Evolutionary conservation across 164 flowering plant genomes (phyloP).

Genomic region (Tetracentron sinense): DNA sequence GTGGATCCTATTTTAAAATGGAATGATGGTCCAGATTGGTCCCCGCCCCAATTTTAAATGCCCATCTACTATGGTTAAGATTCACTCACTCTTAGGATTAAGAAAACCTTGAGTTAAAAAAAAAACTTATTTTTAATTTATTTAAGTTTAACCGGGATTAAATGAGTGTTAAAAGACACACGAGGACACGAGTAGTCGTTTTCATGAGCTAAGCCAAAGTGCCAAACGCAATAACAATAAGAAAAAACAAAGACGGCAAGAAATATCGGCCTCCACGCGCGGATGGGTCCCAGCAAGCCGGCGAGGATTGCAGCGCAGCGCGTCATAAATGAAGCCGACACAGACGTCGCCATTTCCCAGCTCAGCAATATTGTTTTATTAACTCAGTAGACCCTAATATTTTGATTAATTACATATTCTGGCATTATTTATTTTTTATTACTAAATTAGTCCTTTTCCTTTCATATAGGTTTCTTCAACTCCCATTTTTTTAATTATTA

Average conservation of each 20-base stretch:
- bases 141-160: too few species aligned
- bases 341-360: not conserved
- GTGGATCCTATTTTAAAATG: too few species aligned
- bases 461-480: not conserved
- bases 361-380: not conserved
- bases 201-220: too few species aligned
- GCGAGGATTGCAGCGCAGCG: slow-evolving; percentile 11
- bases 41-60: too few species aligned
- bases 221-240: not conserved
- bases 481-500: not conserved
- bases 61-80: too few species aligned
- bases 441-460: not conserved
- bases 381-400: not conserved
- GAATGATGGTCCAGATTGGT: too few species aligned
- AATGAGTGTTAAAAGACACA: too few species aligned
- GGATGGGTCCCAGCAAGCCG: not conserved
- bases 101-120: too few species aligned
- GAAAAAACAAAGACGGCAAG: not conserved
- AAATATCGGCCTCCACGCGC: slow-evolving; percentile 3
- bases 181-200: too few species aligned
- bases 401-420: too few species aligned
- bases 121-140: too few species aligned
- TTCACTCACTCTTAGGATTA: too few species aligned
- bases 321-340: slow-evolving; percentile 10
- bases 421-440: not conserved